These are phyloP conservation scores for Erucastrum elatum DNA, from an alignment of 345 rosid species.

Conservation along the genomic window DNA sequence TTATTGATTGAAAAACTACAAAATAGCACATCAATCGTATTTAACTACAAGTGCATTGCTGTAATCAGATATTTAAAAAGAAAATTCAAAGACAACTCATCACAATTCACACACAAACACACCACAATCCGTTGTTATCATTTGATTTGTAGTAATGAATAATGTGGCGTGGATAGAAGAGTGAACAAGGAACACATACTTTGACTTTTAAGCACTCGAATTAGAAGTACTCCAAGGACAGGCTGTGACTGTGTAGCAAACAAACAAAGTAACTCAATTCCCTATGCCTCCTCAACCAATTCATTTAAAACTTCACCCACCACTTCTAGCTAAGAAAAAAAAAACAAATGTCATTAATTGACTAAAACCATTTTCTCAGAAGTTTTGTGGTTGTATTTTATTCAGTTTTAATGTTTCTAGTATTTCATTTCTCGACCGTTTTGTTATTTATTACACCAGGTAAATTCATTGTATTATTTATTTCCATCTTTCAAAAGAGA, in stretches of 20 bases:
- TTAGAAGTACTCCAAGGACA: slow-evolving; percentile 8
- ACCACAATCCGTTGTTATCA: background rate
- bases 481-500: background rate
- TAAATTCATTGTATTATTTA: background rate
- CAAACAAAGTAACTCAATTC: slow-evolving; percentile 24
- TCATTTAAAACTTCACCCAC: slow-evolving; percentile 34
- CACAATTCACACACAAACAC: slow-evolving; percentile 3
- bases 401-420: background rate
- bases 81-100: background rate
- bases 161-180: slow-evolving; percentile 15
- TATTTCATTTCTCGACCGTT: background rate
- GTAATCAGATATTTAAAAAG: background rate
- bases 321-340: background rate
- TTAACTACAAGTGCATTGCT: slow-evolving; percentile 3
- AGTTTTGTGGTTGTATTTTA: background rate
- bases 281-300: slow-evolving; percentile 25
- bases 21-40: slow-evolving; percentile 5
- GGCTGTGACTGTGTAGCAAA: slow-evolving; percentile 17
- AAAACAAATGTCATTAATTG: background rate
- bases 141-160: background rate
- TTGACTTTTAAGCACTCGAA: slow-evolving; percentile 28
- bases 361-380: background rate
- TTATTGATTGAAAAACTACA: background rate
- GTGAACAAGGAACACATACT: slow-evolving; percentile 14
- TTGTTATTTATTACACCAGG: background rate